phyloP scores from a whole-genome alignment of 345 rosid species.

The Bruguiera gymnorhiza region DNA sequence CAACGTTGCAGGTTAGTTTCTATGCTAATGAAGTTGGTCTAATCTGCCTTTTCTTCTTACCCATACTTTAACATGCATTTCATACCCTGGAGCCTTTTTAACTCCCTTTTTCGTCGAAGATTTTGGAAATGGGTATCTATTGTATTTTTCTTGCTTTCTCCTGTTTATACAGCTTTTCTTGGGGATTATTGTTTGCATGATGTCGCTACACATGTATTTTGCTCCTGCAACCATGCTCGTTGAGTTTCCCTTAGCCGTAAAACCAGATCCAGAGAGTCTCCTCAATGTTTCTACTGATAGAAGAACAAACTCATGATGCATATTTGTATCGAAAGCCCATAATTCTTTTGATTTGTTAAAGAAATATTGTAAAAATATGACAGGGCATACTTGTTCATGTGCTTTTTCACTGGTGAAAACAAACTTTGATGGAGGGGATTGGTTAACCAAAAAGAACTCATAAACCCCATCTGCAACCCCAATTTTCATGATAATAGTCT shows the following conservation, averaged over 20 bases:
- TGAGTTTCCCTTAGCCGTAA: conserved; percentile 48
- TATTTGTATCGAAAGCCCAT: not conserved
- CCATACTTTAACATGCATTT: no score
- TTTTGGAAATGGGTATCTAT: no score
- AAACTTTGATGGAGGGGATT: no score
- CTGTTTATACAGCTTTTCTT: conserved; percentile 74
- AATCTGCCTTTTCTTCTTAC: not conserved
- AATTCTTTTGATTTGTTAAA: not conserved
- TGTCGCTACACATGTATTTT: conserved; percentile 95
- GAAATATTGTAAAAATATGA: no score
- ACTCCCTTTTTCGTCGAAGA: no score
- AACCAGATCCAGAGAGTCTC: conserved; percentile 54
- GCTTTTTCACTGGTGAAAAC: no score
- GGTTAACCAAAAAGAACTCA: no score
- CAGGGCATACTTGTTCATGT: no score
- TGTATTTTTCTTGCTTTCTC: not conserved
- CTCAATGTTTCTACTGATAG: conserved; percentile 51
- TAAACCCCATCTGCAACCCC: no score
- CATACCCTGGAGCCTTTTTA: no score
- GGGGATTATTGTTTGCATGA: conserved; percentile 88
- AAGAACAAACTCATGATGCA: conserved; percentile 52
- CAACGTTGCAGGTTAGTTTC: conserved; percentile 58
- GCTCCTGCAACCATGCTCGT: conserved; percentile 70
- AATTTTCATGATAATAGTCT: no score
- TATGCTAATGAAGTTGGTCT: not conserved